phyloP scores from a whole-genome alignment of 2,329 filamentous ascomycete species.

The Chrysosporium keratinophilum region DNA sequence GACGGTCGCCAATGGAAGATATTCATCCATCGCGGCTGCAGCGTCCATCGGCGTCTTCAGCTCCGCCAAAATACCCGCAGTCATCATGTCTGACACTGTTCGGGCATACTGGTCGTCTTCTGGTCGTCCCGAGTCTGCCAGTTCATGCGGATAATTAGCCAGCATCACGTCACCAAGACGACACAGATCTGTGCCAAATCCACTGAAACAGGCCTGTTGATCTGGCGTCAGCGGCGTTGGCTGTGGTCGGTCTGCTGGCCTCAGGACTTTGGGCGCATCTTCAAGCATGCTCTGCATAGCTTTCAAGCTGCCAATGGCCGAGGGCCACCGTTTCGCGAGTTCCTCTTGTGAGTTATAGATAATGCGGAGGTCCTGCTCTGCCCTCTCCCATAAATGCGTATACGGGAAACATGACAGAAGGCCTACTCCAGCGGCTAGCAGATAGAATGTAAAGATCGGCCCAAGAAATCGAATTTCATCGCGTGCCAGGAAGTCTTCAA shows the following conservation, averaged over 20 bases:
- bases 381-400: constrained; percentile 19
- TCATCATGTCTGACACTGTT: constrained; percentile 19
- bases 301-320: constrained; percentile 22
- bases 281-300: constrained; percentile 22
- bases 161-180: constrained; percentile 22
- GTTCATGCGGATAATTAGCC: constrained; percentile 12
- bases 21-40: constrained; percentile 16
- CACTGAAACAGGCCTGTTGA: constrained; percentile 20
- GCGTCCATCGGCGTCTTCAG: constrained; percentile 16
- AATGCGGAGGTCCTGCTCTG: constrained; percentile 18
- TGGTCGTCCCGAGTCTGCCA: constrained; percentile 12
- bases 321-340: constrained; percentile 24
- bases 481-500: constrained; percentile 36
- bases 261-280: constrained; percentile 13
- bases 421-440: constrained; percentile 32
- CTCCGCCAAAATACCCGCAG: constrained; percentile 19
- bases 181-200: constrained; percentile 21
- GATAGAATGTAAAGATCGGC: constrained; percentile 37
- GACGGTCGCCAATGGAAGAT: constrained; percentile 20
- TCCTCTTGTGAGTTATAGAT: constrained; percentile 23
- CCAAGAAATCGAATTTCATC: constrained; percentile 37
- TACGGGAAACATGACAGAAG: constrained; percentile 30
- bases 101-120: constrained; percentile 18
- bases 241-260: constrained; percentile 13
- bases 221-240: constrained; percentile 19